Base-by-base conservation (phyloP, 768 basidiomycete genomes). In the Leccinum olivaceopallidum region DNA sequence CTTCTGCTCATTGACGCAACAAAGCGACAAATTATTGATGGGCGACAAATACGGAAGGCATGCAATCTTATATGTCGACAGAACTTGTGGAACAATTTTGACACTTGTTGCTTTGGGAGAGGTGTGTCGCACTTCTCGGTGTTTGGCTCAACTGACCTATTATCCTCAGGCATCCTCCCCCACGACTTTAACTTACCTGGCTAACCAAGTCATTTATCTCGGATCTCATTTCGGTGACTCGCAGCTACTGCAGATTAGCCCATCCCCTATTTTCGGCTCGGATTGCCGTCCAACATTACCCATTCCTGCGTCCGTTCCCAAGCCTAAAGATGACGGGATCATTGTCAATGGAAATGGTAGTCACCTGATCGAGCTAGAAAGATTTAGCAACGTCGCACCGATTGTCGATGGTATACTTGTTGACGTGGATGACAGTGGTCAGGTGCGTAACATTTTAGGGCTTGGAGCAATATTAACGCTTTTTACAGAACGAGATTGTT, bases 161-260 rank as follows among this genome's bases (percentile, higher is more conserved):
- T 47, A 44, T 13, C 30, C 28, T 13, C 56, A 93, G 91, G 82
- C 83, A 32, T 90, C 93, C 2, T 80, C 92, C 10, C 78, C 92
- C 0, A 89, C 80, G 10, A 81, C 85, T 12, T 68, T 96, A 60
- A 85, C 89, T 1, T 88, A 93, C 65, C 79, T 97, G 13, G 79
- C 85, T 6, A 81, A 84, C 52, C 87, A 91, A 70, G 74, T 83
- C 9, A 63, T 94, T 8, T 96, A 87, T 67, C 77, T 94, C 22
- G 91, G 93, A 18, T 95, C 94, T 6, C 89, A 93, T 64, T 77
- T 83, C 16, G 92, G 92, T 18, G 87, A 95, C 70, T 89, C 92
- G 1, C 90, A 94, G 63, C 74, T 95, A 10, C 66, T 95, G 2
- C 80, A 82, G 55, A 82, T 96, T 57, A 81, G 73, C 34, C 56